Conservation (phyloP, 2,329 filamentous ascomycete genomes). For the Pseudogymnoascus sp. region DNA sequence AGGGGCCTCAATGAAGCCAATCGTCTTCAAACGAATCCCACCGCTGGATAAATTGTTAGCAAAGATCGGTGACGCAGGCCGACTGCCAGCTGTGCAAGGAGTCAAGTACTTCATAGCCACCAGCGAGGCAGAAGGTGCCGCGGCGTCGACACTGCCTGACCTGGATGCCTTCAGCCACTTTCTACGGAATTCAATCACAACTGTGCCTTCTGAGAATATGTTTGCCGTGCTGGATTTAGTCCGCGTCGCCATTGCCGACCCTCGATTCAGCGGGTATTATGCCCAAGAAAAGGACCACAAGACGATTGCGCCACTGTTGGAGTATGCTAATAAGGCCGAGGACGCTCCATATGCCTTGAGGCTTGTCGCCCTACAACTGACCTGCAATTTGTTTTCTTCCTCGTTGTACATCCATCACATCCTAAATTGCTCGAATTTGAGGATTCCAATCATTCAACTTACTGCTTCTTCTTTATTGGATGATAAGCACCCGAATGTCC, state of each 20-base stretch:
- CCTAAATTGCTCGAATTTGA: conserved; percentile 44
- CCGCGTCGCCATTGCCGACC: conserved; percentile 68
- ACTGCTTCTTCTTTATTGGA: conserved; percentile 76
- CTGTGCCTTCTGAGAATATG: conserved; percentile 55
- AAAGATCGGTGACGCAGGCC: conserved; percentile 64
- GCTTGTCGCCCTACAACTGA: conserved; percentile 74
- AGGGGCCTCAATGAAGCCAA: conserved; percentile 52
- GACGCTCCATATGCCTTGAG: conserved; percentile 72
- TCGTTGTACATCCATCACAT: conserved; percentile 62
- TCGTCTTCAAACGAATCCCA: conserved; percentile 68
- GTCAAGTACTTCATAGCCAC: conserved; percentile 66
- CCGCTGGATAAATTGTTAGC: conserved; percentile 73
- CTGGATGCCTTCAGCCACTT: conserved; percentile 58
- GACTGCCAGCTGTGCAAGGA: conserved; percentile 52
- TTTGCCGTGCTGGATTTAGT: conserved; percentile 86
- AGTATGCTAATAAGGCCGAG: conserved; percentile 48
- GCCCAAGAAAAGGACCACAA: conserved; percentile 64
- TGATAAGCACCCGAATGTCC: conserved; percentile 62
- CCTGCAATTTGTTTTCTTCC: conserved; percentile 77
- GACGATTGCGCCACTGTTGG: conserved; percentile 56
- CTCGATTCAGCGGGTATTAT: conserved; percentile 73
- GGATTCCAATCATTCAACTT: conserved; percentile 56
- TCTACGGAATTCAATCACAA: conserved; percentile 46
- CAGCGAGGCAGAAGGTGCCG: conserved; percentile 49
- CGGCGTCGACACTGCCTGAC: conserved; percentile 64